Evolutionary conservation across 768 basidiomycete species (phyloP).

Genomic region (Boletus eberwhitei): DNA sequence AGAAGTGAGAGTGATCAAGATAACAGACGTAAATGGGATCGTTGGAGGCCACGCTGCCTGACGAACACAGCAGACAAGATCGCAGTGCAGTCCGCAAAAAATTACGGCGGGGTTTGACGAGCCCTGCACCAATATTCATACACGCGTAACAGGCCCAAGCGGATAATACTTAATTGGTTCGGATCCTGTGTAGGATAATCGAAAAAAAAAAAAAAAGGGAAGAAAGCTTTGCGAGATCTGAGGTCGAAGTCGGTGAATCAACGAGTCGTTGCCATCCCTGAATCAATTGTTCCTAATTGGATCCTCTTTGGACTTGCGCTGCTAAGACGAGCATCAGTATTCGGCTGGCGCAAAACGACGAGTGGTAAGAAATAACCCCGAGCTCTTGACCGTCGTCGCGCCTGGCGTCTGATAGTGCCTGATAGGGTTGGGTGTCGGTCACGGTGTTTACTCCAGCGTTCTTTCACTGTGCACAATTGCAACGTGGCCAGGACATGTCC

Average conservation of each 20-base stretch:
- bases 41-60: constrained; percentile 20
- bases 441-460: no score
- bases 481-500: constrained; percentile 18
- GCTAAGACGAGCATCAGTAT: not conserved
- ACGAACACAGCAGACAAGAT: constrained; percentile 2
- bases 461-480: not conserved
- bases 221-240: not conserved
- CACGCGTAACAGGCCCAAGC: not conserved
- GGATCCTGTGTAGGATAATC: not conserved
- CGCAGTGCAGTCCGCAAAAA: not conserved
- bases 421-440: not conserved
- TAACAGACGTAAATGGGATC: constrained; percentile 23
- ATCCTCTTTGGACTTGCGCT: constrained; percentile 3
- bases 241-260: not conserved
- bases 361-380: constrained; percentile 1
- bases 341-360: not conserved
- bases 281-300: constrained; percentile 10
- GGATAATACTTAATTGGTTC: not conserved
- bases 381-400: not conserved
- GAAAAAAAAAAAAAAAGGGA: not conserved
- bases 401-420: not conserved
- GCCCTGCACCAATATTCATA: not conserved
- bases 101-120: not conserved
- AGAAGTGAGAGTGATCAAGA: constrained; percentile 13
- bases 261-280: not conserved